phyloP scores from a whole-genome alignment of 2,329 filamentous ascomycete species.

The Plenodomus biglobosus region DNA sequence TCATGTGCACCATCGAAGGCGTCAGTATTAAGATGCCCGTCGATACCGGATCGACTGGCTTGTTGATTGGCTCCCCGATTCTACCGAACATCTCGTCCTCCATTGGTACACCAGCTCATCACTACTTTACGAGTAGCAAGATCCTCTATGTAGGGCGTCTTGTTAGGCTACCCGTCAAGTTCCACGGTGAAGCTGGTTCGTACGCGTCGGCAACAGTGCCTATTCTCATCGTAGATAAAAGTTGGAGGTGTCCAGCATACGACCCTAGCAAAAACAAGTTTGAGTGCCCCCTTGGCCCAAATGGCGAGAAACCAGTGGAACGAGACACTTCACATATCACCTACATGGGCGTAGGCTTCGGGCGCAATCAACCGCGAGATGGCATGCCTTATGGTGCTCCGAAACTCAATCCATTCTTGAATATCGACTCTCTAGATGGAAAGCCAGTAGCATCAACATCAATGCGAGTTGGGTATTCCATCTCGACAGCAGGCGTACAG shows the following conservation, averaged over 20 bases:
- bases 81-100: constrained; percentile 28
- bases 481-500: constrained; percentile 34
- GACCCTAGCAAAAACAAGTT: constrained; percentile 31
- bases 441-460: constrained; percentile 4
- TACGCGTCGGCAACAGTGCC: constrained; percentile 31
- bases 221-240: constrained; percentile 38
- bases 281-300: constrained; percentile 33
- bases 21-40: constrained; percentile 36
- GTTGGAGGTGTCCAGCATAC: constrained; percentile 40
- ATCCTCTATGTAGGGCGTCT: constrained; percentile 39
- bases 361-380: constrained; percentile 32
- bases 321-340: constrained; percentile 35
- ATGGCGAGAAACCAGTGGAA: constrained; percentile 25
- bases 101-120: constrained; percentile 31
- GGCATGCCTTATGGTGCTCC: constrained; percentile 35
- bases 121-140: constrained; percentile 40
- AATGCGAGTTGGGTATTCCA: constrained; percentile 30
- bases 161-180: constrained; percentile 31
- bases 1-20: constrained; percentile 32
- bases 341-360: constrained; percentile 44
- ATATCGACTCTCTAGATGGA: constrained; percentile 34
- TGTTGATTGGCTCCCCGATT: constrained; percentile 37
- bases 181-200: constrained; percentile 22
- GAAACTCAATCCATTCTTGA: constrained; percentile 40
- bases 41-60: constrained; percentile 41